These are phyloP conservation scores for Geopyxis carbonaria DNA, from an alignment of 495 filamentous ascomycete species.

Conservation along the genomic window DNA sequence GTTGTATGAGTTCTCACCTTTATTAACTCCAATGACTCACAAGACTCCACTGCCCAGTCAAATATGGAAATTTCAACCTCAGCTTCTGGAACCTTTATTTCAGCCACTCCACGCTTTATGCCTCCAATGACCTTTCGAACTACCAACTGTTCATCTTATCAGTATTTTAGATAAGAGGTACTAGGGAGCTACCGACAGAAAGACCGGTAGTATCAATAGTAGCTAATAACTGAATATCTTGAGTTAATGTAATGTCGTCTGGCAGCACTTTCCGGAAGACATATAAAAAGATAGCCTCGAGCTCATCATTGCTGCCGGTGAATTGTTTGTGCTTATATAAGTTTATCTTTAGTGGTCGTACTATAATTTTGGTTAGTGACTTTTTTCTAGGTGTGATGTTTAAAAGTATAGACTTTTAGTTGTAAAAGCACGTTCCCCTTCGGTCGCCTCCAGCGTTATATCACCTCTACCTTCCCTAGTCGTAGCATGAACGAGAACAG, in stretches of 20 bases:
- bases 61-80: slow-evolving; percentile 18
- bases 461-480: slow-evolving; percentile 13
- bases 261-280: not conserved
- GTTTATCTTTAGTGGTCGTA: not conserved
- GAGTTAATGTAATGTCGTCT: not conserved
- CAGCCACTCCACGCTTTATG: too few species aligned
- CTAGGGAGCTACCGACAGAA: too few species aligned
- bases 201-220: too few species aligned
- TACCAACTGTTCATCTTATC: too few species aligned
- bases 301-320: not conserved
- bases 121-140: too few species aligned
- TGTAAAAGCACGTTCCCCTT: slow-evolving; percentile 20
- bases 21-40: slow-evolving; percentile 9
- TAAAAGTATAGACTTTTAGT: slow-evolving; percentile 7
- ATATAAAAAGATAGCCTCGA: not conserved
- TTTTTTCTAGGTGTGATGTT: not conserved
- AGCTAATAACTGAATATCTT: too few species aligned
- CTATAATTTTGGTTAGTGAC: not conserved
- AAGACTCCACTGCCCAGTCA: slow-evolving; percentile 20
- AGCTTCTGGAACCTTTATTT: slow-evolving; percentile 16
- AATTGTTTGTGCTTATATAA: slow-evolving; percentile 1
- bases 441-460: slow-evolving; percentile 17
- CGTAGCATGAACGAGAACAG: slow-evolving; percentile 15
- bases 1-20: too few species aligned
- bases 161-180: too few species aligned